phyloP scores from a whole-genome alignment of 768 basidiomycete species.

The Kwoniella mangroviensis region DNA sequence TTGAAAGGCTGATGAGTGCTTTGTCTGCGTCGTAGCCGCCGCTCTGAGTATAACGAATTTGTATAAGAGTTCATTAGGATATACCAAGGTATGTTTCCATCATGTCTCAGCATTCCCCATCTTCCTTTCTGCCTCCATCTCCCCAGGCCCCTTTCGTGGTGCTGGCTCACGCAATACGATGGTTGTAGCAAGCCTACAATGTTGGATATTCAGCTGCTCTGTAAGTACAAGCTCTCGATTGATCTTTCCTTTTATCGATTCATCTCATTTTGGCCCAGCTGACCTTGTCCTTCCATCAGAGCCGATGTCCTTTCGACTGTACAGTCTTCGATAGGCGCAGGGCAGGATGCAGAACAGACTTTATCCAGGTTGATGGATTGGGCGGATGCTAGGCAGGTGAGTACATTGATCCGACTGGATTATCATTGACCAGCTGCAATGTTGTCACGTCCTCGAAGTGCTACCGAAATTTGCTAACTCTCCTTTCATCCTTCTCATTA shows the following conservation, averaged over 20 bases:
- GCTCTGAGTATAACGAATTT: conserved; percentile 52
- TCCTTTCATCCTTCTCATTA: conserved; percentile 15
- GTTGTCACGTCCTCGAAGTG: not conserved
- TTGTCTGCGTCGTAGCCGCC: conserved; percentile 30
- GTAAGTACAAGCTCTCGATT: conserved; percentile 25
- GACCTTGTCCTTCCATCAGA: conserved; percentile 20
- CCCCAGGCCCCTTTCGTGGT: not conserved
- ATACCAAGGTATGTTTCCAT: conserved; percentile 43
- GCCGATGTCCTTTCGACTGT: conserved; percentile 48
- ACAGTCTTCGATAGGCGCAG: conserved; percentile 44
- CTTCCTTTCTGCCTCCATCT: not conserved
- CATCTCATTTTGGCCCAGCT: not conserved
- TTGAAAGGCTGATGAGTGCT: not conserved
- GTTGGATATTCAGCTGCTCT: conserved; percentile 47
- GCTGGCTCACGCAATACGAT: too few relatives aligned
- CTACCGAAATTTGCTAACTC: not conserved
- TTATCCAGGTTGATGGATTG: conserved; percentile 51
- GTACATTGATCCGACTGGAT: not conserved
- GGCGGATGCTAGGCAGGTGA: conserved; percentile 52
- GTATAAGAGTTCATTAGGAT: conserved; percentile 47
- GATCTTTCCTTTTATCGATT: not conserved
- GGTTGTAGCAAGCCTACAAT: conserved; percentile 47
- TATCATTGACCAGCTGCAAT: not conserved
- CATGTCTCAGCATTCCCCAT: not conserved
- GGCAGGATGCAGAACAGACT: conserved; percentile 43